These are phyloP conservation scores for Bryoerythrophyllum caledonicum DNA, from an alignment of 225 moss, liverwort and hornwort species.

Conservation along the genomic window DNA sequence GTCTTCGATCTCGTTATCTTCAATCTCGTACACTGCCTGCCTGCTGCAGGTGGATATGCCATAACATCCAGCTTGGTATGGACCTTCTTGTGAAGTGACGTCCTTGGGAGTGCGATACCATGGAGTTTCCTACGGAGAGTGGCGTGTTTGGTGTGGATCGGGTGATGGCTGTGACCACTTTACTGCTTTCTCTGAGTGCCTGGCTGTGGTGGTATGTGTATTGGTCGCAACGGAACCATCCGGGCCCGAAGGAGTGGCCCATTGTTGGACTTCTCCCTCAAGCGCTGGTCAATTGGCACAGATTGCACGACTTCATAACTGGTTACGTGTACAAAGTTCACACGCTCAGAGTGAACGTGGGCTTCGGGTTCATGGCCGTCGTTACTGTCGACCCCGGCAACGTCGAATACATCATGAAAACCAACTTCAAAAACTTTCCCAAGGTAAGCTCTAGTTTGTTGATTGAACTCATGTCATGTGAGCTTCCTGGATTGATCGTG, in stretches of 20 bases:
- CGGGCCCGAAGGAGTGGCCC: slow-evolving; percentile 41
- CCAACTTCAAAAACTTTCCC: slow-evolving; percentile 52
- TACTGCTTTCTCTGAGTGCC: background rate
- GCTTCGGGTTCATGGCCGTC: background rate
- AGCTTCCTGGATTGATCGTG: background rate
- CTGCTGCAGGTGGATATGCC: too few relatives aligned
- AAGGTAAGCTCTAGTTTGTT: slow-evolving; percentile 24
- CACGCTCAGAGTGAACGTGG: background rate
- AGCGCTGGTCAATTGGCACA: slow-evolving; percentile 17
- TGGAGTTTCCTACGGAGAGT: background rate
- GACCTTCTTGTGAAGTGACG: background rate
- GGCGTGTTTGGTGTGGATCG: too few relatives aligned
- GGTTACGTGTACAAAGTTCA: background rate
- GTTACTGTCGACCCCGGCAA: slow-evolving; percentile 30
- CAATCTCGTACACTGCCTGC: background rate
- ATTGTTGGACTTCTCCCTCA: slow-evolving; percentile 28
- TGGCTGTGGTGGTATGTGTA: slow-evolving; percentile 42
- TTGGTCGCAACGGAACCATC: slow-evolving; percentile 30
- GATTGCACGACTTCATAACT: slow-evolving; percentile 35
- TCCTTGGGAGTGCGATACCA: background rate
- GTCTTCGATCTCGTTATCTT: too few relatives aligned
- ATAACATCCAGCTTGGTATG: background rate
- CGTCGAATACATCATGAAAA: slow-evolving; percentile 53
- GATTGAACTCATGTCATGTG: too few relatives aligned
- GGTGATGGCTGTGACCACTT: background rate